Conservation (phyloP, 1,284 basidiomycete genomes). For the Trichosporon sp. region DNA sequence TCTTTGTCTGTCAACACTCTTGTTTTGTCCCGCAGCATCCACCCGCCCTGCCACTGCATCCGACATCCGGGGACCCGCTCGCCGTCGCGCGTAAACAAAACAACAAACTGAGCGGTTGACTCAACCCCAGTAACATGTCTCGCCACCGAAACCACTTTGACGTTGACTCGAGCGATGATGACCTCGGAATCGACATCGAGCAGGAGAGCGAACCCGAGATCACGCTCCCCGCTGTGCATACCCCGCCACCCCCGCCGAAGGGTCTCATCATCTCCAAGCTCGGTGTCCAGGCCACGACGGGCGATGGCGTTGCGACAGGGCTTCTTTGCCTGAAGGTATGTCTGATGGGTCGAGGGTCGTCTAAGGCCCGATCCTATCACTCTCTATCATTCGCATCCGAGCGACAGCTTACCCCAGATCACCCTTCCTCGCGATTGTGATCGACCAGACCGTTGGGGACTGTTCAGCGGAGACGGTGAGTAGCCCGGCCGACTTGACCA, state of each 20-base stretch:
- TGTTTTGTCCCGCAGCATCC: not conserved
- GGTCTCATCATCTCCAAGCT: slow-evolving; percentile 46
- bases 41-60: not conserved
- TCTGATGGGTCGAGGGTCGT: not conserved
- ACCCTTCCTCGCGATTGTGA: slow-evolving; percentile 41
- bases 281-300: slow-evolving; percentile 41
- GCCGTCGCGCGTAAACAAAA: not conserved
- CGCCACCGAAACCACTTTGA: slow-evolving; percentile 14
- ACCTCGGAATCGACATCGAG: slow-evolving; percentile 15
- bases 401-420: slow-evolving; percentile 32
- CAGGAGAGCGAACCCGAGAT: not conserved
- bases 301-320: slow-evolving; percentile 35
- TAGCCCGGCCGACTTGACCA: not conserved
- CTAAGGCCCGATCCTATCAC: not conserved
- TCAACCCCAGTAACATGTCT: slow-evolving; percentile 19
- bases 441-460: slow-evolving; percentile 36
- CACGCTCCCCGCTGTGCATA: not conserved
- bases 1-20: not conserved
- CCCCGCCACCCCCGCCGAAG: slow-evolving; percentile 27
- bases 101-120: not conserved
- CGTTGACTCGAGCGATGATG: slow-evolving; percentile 13
- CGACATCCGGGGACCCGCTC: not conserved
- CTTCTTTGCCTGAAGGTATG: slow-evolving; percentile 48
- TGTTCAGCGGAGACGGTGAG: slow-evolving; percentile 41
- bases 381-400: not conserved